phyloP scores from a whole-genome alignment of 345 rosid genomes.

The Brassica rapa region DNA sequence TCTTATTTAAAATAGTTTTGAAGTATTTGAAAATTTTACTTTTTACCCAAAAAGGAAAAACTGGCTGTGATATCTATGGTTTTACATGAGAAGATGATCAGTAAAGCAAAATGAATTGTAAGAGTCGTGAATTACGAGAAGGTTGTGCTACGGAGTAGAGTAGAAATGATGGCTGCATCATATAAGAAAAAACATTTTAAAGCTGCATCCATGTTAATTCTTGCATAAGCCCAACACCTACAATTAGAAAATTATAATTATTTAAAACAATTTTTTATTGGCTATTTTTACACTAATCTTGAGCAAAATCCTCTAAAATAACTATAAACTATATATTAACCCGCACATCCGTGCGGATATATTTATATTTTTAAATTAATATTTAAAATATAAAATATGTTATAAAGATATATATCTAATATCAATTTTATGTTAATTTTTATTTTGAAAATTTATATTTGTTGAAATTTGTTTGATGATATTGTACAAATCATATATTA shows the following conservation, averaged over 20 bases:
- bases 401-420: too few species aligned
- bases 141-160: slow-evolving; percentile 39
- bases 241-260: neutral
- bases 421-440: too few species aligned
- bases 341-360: too few species aligned
- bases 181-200: slow-evolving; percentile 49
- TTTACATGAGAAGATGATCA: slow-evolving; percentile 5
- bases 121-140: slow-evolving; percentile 23
- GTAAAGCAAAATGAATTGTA: slow-evolving; percentile 30
- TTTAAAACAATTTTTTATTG: neutral
- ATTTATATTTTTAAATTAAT: too few species aligned
- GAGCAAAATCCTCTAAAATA: neutral
- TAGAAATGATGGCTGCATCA: slow-evolving; percentile 54
- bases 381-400: too few species aligned
- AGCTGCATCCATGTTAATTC: slow-evolving; percentile 54
- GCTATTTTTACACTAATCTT: neutral
- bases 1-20: neutral
- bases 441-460: too few species aligned
- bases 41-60: neutral
- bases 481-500: too few species aligned
- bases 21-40: neutral
- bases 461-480: too few species aligned
- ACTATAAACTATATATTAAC: neutral
- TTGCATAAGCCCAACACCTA: slow-evolving; percentile 13
- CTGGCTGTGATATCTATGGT: neutral